These are phyloP conservation scores for Mycocentrospora acerina DNA, from an alignment of 2,329 filamentous ascomycete genomes.

Conservation along the genomic window DNA sequence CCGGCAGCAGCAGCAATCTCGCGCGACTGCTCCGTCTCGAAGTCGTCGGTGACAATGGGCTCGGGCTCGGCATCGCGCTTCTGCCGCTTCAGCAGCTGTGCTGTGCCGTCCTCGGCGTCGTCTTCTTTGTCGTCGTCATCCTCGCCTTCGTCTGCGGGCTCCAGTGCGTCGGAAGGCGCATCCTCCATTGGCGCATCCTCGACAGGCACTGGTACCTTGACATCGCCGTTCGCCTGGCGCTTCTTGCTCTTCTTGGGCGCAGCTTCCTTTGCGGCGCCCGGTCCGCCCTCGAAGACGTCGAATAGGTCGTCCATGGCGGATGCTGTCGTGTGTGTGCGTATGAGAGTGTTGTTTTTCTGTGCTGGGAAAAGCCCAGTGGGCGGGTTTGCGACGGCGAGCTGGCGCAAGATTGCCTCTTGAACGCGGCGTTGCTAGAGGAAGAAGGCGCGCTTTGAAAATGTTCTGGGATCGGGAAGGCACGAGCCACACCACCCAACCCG, in stretches of 20 bases:
- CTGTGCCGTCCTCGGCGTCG: conserved; percentile 33
- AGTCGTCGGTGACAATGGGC: conserved; percentile 87
- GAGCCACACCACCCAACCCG: too few species aligned
- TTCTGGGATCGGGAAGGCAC: neutral
- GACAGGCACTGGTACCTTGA: conserved; percentile 56
- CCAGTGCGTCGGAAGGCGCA: conserved; percentile 26
- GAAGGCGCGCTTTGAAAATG: neutral
- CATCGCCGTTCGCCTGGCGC: conserved; percentile 77
- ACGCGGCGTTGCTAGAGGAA: neutral
- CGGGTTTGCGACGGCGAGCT: too few species aligned
- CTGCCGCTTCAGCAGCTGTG: conserved; percentile 60
- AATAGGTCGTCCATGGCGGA: conserved; percentile 46
- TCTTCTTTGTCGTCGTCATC: conserved; percentile 31
- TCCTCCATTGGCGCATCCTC: conserved; percentile 51
- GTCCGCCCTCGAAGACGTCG: conserved; percentile 47
- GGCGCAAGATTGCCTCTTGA: too few species aligned
- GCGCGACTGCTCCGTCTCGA: conserved; percentile 91
- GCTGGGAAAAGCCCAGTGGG: too few species aligned
- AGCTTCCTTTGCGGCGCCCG: conserved; percentile 20
- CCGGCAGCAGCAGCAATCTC: conserved; percentile 82
- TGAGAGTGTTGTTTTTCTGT: neutral
- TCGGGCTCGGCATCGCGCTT: conserved; percentile 66
- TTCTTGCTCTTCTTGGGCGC: conserved; percentile 68
- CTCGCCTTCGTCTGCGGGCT: conserved; percentile 4
- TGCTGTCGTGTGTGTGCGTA: neutral